Evolutionary conservation across 169 alveolate genomes (phyloP).

Genomic region (Plasmodium vinckei): DNA sequence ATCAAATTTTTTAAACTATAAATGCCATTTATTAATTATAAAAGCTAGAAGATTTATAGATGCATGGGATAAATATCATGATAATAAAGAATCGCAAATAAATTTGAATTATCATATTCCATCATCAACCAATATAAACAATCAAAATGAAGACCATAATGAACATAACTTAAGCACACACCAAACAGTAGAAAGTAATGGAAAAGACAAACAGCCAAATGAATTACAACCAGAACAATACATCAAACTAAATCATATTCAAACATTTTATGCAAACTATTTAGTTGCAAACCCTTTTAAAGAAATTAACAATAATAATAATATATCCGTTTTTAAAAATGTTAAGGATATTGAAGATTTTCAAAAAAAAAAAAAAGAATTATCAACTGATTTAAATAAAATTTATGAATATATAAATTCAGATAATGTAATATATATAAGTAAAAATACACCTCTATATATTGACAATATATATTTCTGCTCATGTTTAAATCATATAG

Average conservation of each 20-base stretch:
- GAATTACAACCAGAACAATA: background rate
- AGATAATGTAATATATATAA: constrained; percentile 21
- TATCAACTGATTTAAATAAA: constrained; percentile 6
- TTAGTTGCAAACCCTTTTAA: constrained; percentile 19
- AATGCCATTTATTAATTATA: constrained; percentile 55
- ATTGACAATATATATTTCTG: constrained; percentile 47
- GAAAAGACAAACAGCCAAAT: background rate
- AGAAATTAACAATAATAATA: background rate
- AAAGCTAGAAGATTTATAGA: constrained; percentile 47
- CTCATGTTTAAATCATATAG: constrained; percentile 30
- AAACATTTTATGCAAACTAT: constrained; percentile 17
- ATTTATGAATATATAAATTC: constrained; percentile 44
- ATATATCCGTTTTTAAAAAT: constrained; percentile 15
- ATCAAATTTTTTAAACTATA: constrained; percentile 41
- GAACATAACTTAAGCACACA: no score
- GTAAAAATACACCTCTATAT: constrained; percentile 52
- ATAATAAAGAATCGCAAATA: background rate
- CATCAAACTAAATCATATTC: constrained; percentile 7
- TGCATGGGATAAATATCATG: background rate
- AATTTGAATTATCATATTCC: background rate
- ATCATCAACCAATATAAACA: no score
- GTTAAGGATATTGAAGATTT: constrained; percentile 26
- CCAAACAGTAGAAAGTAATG: background rate
- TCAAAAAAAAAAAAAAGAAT: constrained; percentile 14
- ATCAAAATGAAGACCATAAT: no score